Evolutionary conservation across 768 basidiomycete species (phyloP).

Genomic region (Leccinum subtestaceum): DNA sequence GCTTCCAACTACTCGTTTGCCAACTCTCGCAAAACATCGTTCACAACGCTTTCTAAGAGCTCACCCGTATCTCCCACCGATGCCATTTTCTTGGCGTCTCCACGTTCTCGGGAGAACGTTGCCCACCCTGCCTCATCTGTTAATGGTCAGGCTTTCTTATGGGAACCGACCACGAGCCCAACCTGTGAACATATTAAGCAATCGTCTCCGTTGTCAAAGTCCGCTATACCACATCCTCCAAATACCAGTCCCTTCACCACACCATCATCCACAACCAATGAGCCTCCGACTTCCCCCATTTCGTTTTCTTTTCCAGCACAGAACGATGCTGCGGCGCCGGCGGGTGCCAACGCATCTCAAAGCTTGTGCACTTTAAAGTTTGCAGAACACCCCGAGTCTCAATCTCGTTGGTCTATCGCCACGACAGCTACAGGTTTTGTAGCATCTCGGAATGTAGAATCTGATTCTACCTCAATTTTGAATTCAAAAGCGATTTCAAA

Average conservation of each 20-base stretch:
- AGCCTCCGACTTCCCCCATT: conserved; percentile 6
- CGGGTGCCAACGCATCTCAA: neutral
- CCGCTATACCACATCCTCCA: conserved; percentile 5
- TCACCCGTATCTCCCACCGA: conserved; percentile 22
- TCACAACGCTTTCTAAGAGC: conserved; percentile 22
- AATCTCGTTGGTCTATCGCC: conserved; percentile 27
- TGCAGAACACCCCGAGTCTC: conserved; percentile 2
- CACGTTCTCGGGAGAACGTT: conserved; percentile 23
- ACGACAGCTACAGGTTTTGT: conserved; percentile 28
- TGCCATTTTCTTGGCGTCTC: conserved; percentile 13
- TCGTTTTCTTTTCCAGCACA: neutral
- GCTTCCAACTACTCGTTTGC: conserved; percentile 28
- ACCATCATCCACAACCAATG: neutral
- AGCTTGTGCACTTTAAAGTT: conserved; percentile 1
- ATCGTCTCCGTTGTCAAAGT: neutral
- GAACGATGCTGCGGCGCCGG: neutral
- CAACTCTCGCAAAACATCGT: conserved; percentile 23
- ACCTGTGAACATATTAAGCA: neutral
- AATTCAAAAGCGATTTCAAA: conserved; percentile 8
- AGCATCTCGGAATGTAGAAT: conserved; percentile 9
- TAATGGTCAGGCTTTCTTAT: conserved; percentile 4
- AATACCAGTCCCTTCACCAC: neutral
- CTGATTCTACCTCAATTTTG: neutral
- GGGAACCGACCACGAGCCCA: neutral
- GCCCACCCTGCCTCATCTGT: conserved; percentile 24